These are phyloP conservation scores for Conoideocrella luteorostrata DNA, from an alignment of 2,329 filamentous ascomycete genomes.

Conservation along the genomic window DNA sequence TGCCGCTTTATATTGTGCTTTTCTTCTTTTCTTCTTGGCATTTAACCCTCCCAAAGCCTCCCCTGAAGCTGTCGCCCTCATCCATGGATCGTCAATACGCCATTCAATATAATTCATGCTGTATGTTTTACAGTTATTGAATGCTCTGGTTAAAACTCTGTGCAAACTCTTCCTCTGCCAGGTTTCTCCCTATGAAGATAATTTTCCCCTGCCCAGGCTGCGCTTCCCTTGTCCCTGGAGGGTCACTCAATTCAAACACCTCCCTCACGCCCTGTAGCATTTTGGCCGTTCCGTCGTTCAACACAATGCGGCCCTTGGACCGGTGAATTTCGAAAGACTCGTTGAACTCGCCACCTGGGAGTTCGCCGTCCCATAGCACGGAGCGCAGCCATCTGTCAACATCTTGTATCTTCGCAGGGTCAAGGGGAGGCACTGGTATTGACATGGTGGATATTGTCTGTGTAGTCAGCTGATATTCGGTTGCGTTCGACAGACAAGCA, in stretches of 20 bases:
- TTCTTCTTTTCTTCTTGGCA: neutral
- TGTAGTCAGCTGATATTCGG: conserved; percentile 11
- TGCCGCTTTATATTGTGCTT: neutral
- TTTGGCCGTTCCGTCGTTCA: conserved; percentile 59
- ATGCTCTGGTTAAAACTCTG: conserved; percentile 32
- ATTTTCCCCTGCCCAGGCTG: conserved; percentile 45
- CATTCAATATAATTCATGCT: no score
- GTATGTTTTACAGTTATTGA: conserved; percentile 13
- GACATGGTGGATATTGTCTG: conserved; percentile 81
- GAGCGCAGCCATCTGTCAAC: conserved; percentile 79
- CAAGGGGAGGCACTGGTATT: conserved; percentile 58
- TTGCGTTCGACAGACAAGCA: neutral
- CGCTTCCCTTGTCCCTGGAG: conserved; percentile 26
- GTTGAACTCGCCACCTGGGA: conserved; percentile 40
- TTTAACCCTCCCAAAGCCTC: no score
- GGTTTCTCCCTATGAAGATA: conserved; percentile 55
- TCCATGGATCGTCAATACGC: no score
- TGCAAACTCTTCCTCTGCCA: conserved; percentile 46
- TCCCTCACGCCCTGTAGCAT: conserved; percentile 89
- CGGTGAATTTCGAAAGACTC: conserved; percentile 73
- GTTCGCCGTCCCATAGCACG: conserved; percentile 71
- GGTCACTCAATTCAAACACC: conserved; percentile 84
- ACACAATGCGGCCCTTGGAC: conserved; percentile 70
- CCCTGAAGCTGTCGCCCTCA: neutral
- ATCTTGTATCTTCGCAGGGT: conserved; percentile 46